phyloP scores from a whole-genome alignment of 2,329 filamentous ascomycete genomes.

The Chaetomium olivaceum region DNA sequence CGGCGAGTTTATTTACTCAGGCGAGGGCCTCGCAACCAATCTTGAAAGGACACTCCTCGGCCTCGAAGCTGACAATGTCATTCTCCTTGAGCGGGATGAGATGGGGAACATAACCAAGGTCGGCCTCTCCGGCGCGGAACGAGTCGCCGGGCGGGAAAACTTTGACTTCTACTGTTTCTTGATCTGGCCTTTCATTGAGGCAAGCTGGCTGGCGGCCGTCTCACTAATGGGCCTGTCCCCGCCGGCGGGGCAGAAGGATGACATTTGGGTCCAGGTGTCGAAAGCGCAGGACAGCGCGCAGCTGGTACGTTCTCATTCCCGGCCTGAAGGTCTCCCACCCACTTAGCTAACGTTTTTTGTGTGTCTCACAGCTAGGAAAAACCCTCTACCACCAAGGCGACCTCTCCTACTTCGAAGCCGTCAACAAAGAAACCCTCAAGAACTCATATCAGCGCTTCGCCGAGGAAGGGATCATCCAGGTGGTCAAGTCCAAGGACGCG shows the following conservation, averaged over 20 bases:
- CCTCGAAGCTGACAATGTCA: constrained; percentile 76
- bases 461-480: constrained; percentile 83
- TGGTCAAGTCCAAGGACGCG: constrained; percentile 67
- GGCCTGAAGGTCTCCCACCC: too few species aligned
- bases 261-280: constrained; percentile 75
- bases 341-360: not conserved
- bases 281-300: constrained; percentile 82
- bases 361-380: constrained; percentile 73
- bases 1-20: constrained; percentile 94
- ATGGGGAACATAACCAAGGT: constrained; percentile 62
- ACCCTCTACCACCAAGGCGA: constrained; percentile 97
- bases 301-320: constrained; percentile 56
- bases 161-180: constrained; percentile 99
- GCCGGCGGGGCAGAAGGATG: constrained; percentile 58
- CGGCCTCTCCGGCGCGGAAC: constrained; percentile 74
- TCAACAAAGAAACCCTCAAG: constrained; percentile 96
- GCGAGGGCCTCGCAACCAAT: constrained; percentile 78
- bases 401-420: constrained; percentile 93
- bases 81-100: constrained; percentile 63
- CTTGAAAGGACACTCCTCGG: constrained; percentile 75
- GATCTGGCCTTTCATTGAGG: constrained; percentile 97
- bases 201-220: constrained; percentile 87
- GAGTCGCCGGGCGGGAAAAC: constrained; percentile 81
- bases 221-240: constrained; percentile 85
- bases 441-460: constrained; percentile 88